Percentiles rank a stretch among this genome's conserved stretches.
phyloP scores from a whole-genome alignment of 306 rosid genomes.

The Prunus mongolica region DNA sequence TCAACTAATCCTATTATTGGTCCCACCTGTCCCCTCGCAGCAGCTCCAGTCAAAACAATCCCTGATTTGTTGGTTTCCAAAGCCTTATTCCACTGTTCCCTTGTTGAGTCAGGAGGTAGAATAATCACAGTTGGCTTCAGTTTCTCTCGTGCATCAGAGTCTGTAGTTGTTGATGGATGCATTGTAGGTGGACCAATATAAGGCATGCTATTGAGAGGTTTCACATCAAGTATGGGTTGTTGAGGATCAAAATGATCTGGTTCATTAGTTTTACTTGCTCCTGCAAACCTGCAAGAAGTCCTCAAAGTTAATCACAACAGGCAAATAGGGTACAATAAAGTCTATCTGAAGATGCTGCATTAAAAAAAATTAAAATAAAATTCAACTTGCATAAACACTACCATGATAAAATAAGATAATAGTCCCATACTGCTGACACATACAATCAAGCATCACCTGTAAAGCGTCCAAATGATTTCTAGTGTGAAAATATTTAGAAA shows the following conservation, averaged over 20 bases:
- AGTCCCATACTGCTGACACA: neutral
- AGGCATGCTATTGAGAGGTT: conserved; percentile 46
- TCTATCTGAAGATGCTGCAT: neutral
- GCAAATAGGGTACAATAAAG: neutral
- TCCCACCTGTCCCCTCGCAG: conserved; percentile 62
- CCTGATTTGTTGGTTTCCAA: conserved; percentile 55
- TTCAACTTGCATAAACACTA: neutral
- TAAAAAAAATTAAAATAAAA: neutral
- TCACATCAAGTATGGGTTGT: conserved; percentile 31
- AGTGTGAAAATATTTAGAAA: neutral
- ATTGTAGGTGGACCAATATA: conserved; percentile 39
- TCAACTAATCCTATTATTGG: conserved; percentile 65
- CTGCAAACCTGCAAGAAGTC: conserved; percentile 16
- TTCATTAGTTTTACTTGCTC: conserved; percentile 8
- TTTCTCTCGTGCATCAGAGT: conserved; percentile 29
- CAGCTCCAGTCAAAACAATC: conserved; percentile 65
- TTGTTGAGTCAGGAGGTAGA: conserved; percentile 51
- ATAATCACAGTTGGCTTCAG: conserved; percentile 49
- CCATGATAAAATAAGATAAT: neutral
- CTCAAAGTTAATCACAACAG: conserved; percentile 2
- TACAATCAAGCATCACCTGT: neutral
- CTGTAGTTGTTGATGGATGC: conserved; percentile 29
- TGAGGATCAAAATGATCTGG: conserved; percentile 26
- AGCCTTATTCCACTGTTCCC: conserved; percentile 48
- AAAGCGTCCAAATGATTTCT: neutral